These are phyloP conservation scores for Ambrosia trifida DNA, from an alignment of 129 eudicot genomes.

Conservation along the genomic window DNA sequence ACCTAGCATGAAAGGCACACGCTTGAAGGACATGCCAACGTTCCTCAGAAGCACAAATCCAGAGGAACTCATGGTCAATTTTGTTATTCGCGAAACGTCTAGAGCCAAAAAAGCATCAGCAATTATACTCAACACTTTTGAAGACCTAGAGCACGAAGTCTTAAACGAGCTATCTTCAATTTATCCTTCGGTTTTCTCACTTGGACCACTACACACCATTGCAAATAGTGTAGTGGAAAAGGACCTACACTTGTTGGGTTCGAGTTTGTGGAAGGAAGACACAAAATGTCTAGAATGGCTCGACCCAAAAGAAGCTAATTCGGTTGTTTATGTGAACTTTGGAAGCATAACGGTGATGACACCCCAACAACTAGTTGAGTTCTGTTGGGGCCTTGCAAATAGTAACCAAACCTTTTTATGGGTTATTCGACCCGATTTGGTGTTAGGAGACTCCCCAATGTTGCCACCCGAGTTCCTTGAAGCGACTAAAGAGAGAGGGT, in stretches of 20 bases:
- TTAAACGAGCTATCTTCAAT: constrained; percentile 27
- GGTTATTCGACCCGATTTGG: constrained; percentile 30
- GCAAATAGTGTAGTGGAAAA: neutral
- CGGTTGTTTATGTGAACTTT: constrained; percentile 36
- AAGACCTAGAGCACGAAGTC: constrained; percentile 32
- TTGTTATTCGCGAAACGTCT: constrained; percentile 14
- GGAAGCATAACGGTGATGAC: constrained; percentile 42
- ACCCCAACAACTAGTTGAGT: constrained; percentile 31
- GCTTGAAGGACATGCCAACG: constrained; percentile 39
- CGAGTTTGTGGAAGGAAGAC: constrained; percentile 35
- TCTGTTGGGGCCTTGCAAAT: constrained; percentile 36
- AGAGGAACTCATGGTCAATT: constrained; percentile 36
- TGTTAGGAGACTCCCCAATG: neutral
- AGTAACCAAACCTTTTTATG: constrained; percentile 36
- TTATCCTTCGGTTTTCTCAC: constrained; percentile 7
- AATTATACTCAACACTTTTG: constrained; percentile 35
- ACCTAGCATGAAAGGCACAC: constrained; percentile 36
- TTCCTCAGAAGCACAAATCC: constrained; percentile 37
- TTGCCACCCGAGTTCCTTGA: constrained; percentile 27
- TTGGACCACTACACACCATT: constrained; percentile 24
- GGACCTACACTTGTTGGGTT: neutral
- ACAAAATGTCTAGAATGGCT: constrained; percentile 29
- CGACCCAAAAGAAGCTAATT: constrained; percentile 20
- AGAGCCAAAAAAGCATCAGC: constrained; percentile 28
- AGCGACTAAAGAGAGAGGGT: constrained; percentile 18